Evolutionary conservation across 345 rosid species (phyloP).

Genomic region (Gynandropsis gynandra): DNA sequence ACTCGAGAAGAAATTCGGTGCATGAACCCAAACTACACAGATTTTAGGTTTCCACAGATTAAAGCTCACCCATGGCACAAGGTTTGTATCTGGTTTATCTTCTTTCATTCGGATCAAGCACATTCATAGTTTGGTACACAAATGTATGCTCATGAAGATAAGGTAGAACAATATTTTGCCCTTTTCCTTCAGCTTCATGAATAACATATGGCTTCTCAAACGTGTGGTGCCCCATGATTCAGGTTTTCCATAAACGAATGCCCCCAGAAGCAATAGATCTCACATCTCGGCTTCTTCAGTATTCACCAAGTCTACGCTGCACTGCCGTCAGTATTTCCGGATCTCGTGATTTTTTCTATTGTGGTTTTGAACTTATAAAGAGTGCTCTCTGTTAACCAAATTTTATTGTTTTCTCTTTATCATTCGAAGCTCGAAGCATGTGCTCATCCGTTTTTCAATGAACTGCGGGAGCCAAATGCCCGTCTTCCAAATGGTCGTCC

Average conservation of each 20-base stretch:
- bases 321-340: slow-evolving; percentile 53
- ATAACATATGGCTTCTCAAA: no score
- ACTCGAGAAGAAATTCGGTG: slow-evolving; percentile 92
- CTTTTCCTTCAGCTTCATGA: neutral
- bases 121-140: slow-evolving; percentile 3
- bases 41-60: slow-evolving; percentile 69
- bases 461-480: slow-evolving; percentile 70
- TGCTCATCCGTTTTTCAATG: slow-evolving; percentile 76
- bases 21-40: slow-evolving; percentile 82
- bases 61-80: slow-evolving; percentile 92
- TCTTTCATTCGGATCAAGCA: neutral
- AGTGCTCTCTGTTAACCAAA: neutral
- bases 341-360: neutral
- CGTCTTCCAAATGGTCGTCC: slow-evolving; percentile 70
- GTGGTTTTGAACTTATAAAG: no score
- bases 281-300: slow-evolving; percentile 73
- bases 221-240: slow-evolving; percentile 15
- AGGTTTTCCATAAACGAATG: slow-evolving; percentile 79
- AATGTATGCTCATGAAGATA: neutral
- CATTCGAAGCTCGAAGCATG: slow-evolving; percentile 65
- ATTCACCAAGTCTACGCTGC: slow-evolving; percentile 74
- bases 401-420: neutral
- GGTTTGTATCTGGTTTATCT: slow-evolving; percentile 27
- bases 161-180: neutral
- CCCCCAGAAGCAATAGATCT: slow-evolving; percentile 93